phyloP scores from a whole-genome alignment of 1,284 basidiomycete species.

The Sanghuangporus sanghuang region DNA sequence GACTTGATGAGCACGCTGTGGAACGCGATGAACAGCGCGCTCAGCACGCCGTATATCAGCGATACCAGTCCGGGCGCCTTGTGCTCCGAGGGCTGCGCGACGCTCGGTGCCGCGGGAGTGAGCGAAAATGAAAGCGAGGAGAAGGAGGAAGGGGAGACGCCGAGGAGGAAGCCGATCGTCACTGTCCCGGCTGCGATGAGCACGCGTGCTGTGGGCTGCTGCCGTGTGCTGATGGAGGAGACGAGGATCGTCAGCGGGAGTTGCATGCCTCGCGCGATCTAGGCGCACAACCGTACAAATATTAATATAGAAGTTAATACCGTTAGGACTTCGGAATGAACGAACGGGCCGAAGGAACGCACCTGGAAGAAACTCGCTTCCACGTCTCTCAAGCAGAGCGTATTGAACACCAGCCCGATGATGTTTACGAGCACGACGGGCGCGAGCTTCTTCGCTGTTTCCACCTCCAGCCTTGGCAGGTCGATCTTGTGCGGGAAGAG shows the following conservation, averaged over 20 bases:
- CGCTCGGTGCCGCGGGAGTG: conserved; percentile 20
- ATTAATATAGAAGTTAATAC: not conserved
- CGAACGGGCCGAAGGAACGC: conserved; percentile 5
- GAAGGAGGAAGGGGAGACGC: conserved; percentile 45
- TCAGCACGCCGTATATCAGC: conserved; percentile 63
- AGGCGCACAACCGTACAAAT: conserved; percentile 3
- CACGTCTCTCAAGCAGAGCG: conserved; percentile 67
- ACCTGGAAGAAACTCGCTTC: conserved; percentile 78
- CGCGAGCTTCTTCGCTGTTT: conserved; percentile 49
- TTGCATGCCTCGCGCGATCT: conserved; percentile 77
- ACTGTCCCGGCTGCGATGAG: conserved; percentile 52
- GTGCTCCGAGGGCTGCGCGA: conserved; percentile 6
- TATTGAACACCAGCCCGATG: conserved; percentile 72
- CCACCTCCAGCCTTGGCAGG: conserved; percentile 48
- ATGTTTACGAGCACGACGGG: conserved; percentile 66
- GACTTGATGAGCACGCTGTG: conserved; percentile 71
- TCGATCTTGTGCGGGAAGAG: conserved; percentile 41
- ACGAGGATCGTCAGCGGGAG: conserved; percentile 71
- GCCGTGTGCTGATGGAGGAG: conserved; percentile 46
- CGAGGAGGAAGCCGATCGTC: conserved; percentile 58
- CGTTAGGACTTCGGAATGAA: not conserved
- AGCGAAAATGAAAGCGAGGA: conserved; percentile 22
- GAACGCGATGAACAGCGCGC: conserved; percentile 66
- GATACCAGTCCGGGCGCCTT: conserved; percentile 48
- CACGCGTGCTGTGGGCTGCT: conserved; percentile 42